phyloP scores from a whole-genome alignment of 768 basidiomycete genomes.

The Cystofilobasidium bisporidii region DNA sequence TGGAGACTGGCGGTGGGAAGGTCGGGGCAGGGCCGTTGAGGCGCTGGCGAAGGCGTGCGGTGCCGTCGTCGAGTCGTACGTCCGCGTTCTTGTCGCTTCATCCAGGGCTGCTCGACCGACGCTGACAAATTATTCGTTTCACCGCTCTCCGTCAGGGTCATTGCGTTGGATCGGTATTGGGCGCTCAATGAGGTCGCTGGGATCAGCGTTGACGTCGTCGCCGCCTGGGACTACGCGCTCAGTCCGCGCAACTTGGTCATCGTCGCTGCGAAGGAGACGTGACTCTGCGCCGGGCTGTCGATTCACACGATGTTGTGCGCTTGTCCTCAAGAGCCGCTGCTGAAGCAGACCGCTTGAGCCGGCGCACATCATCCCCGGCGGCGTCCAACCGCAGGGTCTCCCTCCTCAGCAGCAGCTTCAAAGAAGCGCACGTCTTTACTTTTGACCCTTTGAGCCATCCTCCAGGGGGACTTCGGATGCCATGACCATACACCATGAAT shows the following conservation, averaged over 20 bases:
- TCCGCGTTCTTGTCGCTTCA: background rate
- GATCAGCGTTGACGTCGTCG: background rate
- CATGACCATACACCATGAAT: too few relatives aligned
- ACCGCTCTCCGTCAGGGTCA: background rate
- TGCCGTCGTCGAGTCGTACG: constrained; percentile 8
- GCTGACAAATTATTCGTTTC: background rate
- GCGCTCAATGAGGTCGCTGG: background rate
- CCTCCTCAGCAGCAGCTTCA: too few relatives aligned
- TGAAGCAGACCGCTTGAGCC: too few relatives aligned
- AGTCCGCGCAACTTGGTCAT: background rate
- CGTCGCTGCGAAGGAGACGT: background rate
- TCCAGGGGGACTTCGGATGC: too few relatives aligned
- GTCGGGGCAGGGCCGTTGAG: constrained; percentile 9
- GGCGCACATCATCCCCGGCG: too few relatives aligned
- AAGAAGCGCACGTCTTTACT: too few relatives aligned
- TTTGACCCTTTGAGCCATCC: too few relatives aligned
- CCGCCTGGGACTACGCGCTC: background rate
- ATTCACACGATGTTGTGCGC: too few relatives aligned
- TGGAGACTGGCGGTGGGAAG: constrained; percentile 6
- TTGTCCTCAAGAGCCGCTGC: too few relatives aligned
- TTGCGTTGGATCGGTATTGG: constrained; percentile 1
- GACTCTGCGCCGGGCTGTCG: too few relatives aligned
- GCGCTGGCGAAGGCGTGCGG: constrained; percentile 7
- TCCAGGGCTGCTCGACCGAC: background rate
- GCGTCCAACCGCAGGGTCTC: too few relatives aligned